A percentile compares a stretch with the other conserved stretches of the same genome.
phyloP scores from a whole-genome alignment of 306 rosid genomes.

The Ormosia emarginata region DNA sequence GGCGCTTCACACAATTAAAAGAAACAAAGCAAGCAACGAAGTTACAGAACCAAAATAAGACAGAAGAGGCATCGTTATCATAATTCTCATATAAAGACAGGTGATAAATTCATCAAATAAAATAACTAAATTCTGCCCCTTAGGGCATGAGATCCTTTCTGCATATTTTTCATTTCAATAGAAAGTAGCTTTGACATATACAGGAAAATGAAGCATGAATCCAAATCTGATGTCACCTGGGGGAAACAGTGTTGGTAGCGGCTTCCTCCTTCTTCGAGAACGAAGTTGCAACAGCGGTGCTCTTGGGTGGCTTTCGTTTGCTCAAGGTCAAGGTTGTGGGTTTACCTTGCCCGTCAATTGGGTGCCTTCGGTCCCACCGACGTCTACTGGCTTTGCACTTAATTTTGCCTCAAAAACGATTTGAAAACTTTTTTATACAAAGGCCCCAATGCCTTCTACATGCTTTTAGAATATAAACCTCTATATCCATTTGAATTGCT shows the following conservation, averaged over 20 bases:
- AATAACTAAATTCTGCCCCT: background rate
- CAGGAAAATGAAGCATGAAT: background rate
- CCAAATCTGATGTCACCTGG: background rate
- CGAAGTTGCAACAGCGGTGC: too few relatives aligned
- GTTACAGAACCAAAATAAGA: too few relatives aligned
- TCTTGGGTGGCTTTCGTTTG: too few relatives aligned
- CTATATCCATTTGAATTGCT: too few relatives aligned
- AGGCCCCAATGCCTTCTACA: background rate
- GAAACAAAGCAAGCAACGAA: background rate
- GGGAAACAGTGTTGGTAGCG: too few relatives aligned
- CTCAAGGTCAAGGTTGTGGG: too few relatives aligned
- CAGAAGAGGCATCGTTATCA: too few relatives aligned
- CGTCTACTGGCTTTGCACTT: too few relatives aligned
- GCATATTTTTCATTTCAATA: background rate
- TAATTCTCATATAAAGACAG: background rate
- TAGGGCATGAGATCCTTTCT: background rate
- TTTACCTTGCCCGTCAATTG: too few relatives aligned
- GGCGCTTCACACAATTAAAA: background rate
- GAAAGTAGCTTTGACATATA: background rate
- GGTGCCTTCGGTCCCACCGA: too few relatives aligned
- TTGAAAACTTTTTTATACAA: background rate
- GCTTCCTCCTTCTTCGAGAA: too few relatives aligned
- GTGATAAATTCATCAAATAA: background rate
- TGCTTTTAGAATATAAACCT: background rate
- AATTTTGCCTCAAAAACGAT: background rate